A percentile compares a stretch with the other conserved stretches of the same genome.
Evolutionary conservation across 2,329 filamentous ascomycete species (phyloP).

Genomic region (Hypoxylon sp.): DNA sequence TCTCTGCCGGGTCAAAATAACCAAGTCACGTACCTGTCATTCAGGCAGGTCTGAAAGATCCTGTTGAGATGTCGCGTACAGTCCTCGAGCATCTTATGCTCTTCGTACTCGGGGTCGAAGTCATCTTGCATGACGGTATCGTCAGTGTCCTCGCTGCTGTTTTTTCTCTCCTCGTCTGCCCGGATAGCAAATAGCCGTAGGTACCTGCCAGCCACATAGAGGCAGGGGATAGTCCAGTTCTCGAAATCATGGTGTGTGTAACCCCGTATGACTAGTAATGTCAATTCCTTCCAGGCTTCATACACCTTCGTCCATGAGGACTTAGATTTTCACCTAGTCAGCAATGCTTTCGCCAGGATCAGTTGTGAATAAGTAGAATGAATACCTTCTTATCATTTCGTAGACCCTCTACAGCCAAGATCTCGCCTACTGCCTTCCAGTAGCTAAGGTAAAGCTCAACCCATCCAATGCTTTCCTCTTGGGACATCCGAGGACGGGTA

Average conservation of each 20-base stretch:
- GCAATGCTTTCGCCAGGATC: not conserved
- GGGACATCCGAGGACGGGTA: constrained; percentile 62
- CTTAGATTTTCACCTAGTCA: constrained; percentile 35
- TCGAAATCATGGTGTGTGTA: constrained; percentile 81
- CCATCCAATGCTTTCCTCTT: constrained; percentile 82
- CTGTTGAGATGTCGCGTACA: constrained; percentile 89
- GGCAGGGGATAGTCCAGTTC: constrained; percentile 90
- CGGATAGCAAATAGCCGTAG: constrained; percentile 88
- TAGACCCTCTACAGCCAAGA: constrained; percentile 71
- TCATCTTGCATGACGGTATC: constrained; percentile 75
- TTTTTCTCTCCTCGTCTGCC: constrained; percentile 75
- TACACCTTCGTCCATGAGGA: constrained; percentile 86
- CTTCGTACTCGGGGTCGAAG: constrained; percentile 76
- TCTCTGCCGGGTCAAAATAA: not conserved
- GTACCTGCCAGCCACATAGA: constrained; percentile 89
- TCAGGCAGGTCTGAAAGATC: constrained; percentile 89
- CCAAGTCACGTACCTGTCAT: constrained; percentile 73
- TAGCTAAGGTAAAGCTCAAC: constrained; percentile 83
- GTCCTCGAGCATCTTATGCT: constrained; percentile 88
- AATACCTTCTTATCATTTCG: constrained; percentile 46
- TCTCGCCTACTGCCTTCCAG: constrained; percentile 81
- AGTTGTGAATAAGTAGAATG: not conserved
- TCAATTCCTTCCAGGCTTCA: constrained; percentile 86
- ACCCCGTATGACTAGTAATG: constrained; percentile 78
- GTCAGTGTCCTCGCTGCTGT: constrained; percentile 49